These are phyloP conservation scores for Perkinsela sp. DNA, from an alignment of 208 protist species.

Conservation along the genomic window DNA sequence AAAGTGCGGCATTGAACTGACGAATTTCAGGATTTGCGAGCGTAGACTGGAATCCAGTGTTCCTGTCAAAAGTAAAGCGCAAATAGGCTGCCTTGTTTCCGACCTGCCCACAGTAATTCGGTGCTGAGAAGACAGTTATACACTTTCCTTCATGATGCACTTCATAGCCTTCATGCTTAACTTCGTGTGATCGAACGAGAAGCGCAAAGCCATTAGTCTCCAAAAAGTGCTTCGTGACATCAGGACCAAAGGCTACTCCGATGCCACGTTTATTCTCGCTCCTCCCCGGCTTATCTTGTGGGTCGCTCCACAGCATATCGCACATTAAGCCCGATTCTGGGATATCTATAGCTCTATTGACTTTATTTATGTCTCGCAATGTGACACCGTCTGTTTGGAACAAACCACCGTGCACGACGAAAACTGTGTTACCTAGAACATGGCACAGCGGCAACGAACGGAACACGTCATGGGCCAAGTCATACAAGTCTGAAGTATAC, in stretches of 20 bases:
- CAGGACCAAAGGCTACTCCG: conserved; percentile 81
- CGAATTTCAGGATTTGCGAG: neutral
- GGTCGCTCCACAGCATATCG: conserved; percentile 87
- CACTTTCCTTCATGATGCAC: conserved; percentile 66
- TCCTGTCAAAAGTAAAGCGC: conserved; percentile 33
- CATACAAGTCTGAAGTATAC: conserved; percentile 60
- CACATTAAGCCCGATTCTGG: conserved; percentile 76
- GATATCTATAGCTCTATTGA: conserved; percentile 74
- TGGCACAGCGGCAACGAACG: conserved; percentile 68
- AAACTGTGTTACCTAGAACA: conserved; percentile 68
- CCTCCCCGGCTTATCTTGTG: conserved; percentile 62
- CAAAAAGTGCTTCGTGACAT: conserved; percentile 80
- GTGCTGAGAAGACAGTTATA: conserved; percentile 84
- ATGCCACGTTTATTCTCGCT: conserved; percentile 78
- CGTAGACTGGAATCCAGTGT: neutral
- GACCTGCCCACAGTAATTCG: conserved; percentile 95
- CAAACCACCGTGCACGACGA: conserved; percentile 84
- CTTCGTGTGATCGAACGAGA: conserved; percentile 85
- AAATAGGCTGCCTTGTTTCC: conserved; percentile 66
- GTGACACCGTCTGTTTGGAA: conserved; percentile 78
- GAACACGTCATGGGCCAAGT: conserved; percentile 83
- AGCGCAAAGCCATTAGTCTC: conserved; percentile 70
- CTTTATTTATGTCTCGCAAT: conserved; percentile 75
- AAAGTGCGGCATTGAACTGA: neutral
- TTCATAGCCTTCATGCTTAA: conserved; percentile 82